Percentiles rank a stretch among this genome's conserved stretches.
These are phyloP conservation scores for Lasiodiplodia sp. DNA, from an alignment of 2,329 filamentous ascomycete genomes.

Conservation along the genomic window DNA sequence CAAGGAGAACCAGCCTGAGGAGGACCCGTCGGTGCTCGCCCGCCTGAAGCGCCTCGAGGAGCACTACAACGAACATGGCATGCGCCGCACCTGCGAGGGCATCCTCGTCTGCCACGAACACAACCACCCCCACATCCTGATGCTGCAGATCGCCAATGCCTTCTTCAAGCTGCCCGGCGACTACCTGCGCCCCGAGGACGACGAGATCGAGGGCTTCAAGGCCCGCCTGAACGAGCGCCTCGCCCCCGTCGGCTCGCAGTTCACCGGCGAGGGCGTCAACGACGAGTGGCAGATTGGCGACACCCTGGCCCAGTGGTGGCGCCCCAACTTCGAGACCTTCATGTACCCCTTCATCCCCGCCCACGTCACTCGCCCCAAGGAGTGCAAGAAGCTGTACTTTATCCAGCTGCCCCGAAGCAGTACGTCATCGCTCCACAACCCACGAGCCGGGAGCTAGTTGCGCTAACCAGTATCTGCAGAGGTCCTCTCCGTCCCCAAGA, in stretches of 20 bases:
- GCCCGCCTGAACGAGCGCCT: conserved; percentile 88
- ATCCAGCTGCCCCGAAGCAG: conserved; percentile 93
- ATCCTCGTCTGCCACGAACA: conserved; percentile 98
- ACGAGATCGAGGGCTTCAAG: conserved; percentile 96
- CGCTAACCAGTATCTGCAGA: conserved; percentile 62
- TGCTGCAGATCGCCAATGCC: conserved; percentile 98
- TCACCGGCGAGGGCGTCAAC: conserved; percentile 83
- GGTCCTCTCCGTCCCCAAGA: conserved; percentile 95
- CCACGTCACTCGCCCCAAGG: conserved; percentile 94
- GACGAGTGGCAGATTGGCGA: conserved; percentile 95
- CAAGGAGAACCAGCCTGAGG: conserved; percentile 97
- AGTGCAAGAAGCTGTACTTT: conserved; percentile 99
- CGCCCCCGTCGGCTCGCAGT: conserved; percentile 84
- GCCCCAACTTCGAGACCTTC: conserved; percentile 98
- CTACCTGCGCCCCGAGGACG: conserved; percentile 87
- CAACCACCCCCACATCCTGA: conserved; percentile 97
- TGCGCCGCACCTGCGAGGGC: conserved; percentile 96
- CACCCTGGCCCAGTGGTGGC: conserved; percentile 97
- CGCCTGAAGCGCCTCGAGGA: conserved; percentile 94
- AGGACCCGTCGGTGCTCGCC: conserved; percentile 93
- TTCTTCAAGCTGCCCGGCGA: conserved; percentile 99
- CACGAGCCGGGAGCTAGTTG: too few species aligned
- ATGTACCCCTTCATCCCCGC: conserved; percentile 99
- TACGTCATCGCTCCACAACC: conserved; percentile 54
- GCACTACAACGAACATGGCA: conserved; percentile 89